phyloP scores from a whole-genome alignment of 257 asterid genomes.

The Misopates orontium region DNA sequence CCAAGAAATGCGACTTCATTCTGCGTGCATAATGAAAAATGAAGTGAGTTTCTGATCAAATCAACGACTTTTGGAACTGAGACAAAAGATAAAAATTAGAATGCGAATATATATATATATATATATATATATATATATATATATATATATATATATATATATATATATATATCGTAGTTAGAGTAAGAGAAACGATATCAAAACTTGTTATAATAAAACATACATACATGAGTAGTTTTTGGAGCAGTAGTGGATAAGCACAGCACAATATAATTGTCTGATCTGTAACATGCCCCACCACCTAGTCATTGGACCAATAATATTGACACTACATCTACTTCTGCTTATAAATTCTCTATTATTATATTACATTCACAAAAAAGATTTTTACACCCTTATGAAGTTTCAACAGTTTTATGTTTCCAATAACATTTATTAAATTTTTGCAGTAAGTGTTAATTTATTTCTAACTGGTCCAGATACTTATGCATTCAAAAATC shows the following conservation, averaged over 20 bases:
- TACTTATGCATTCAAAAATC: too few species aligned
- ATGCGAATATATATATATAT: background rate
- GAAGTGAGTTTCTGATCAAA: too few species aligned
- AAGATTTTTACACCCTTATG: too few species aligned
- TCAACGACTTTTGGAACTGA: background rate
- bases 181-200: background rate
- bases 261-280: background rate
- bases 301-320: background rate
- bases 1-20: constrained; percentile 18
- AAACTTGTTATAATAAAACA: background rate
- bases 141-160: too few species aligned
- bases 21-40: constrained; percentile 12
- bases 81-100: background rate
- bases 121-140: too few species aligned
- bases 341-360: too few species aligned
- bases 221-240: too few species aligned
- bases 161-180: too few species aligned
- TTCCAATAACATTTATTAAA: too few species aligned
- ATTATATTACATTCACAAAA: too few species aligned
- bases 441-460: too few species aligned
- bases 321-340: background rate
- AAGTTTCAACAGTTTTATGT: too few species aligned
- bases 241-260: constrained; percentile 11
- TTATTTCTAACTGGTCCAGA: background rate
- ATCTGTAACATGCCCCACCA: background rate